These are phyloP conservation scores for Uncinocarpus reesii DNA, from an alignment of 2,329 filamentous ascomycete genomes.

Conservation along the genomic window DNA sequence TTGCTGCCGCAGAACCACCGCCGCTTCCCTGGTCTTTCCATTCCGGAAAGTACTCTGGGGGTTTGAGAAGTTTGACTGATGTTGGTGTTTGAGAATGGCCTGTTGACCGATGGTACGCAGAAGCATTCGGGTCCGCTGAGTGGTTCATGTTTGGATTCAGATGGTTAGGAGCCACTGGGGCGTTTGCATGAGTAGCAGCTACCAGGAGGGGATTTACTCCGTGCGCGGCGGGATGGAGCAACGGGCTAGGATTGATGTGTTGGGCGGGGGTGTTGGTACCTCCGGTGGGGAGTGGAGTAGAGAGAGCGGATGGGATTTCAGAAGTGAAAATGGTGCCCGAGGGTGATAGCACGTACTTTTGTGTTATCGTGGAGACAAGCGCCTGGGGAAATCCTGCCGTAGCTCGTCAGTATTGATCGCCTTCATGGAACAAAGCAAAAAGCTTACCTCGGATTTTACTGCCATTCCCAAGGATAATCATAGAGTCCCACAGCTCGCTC, in stretches of 20 bases:
- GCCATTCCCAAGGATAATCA: slow-evolving; percentile 88
- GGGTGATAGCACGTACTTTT: slow-evolving; percentile 82
- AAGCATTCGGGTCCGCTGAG: slow-evolving; percentile 21
- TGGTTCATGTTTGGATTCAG: slow-evolving; percentile 26
- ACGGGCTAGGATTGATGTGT: slow-evolving; percentile 39
- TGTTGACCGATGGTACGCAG: slow-evolving; percentile 46
- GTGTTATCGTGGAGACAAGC: slow-evolving; percentile 64
- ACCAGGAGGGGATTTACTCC: slow-evolving; percentile 84
- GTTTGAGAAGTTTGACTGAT: slow-evolving; percentile 64
- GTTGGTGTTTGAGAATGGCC: slow-evolving; percentile 68
- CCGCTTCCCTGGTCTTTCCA: slow-evolving; percentile 61
- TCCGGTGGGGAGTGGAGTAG: slow-evolving; percentile 80
- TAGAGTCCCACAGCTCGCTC: slow-evolving; percentile 77
- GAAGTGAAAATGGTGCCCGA: slow-evolving; percentile 95
- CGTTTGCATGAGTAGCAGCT: slow-evolving; percentile 58
- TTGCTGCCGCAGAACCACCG: slow-evolving; percentile 11
- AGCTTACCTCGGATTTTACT: slow-evolving; percentile 51
- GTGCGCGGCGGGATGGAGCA: slow-evolving; percentile 47
- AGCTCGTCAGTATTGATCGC: not conserved
- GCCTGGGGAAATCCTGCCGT: slow-evolving; percentile 73
- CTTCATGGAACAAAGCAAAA: not conserved
- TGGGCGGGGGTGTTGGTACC: slow-evolving; percentile 69
- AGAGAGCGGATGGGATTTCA: slow-evolving; percentile 86
- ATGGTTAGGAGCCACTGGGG: slow-evolving; percentile 30
- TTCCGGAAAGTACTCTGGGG: slow-evolving; percentile 79